Evolutionary conservation across 164 flowering plant genomes (phyloP).

Genomic region (Pachysandra terminalis): DNA sequence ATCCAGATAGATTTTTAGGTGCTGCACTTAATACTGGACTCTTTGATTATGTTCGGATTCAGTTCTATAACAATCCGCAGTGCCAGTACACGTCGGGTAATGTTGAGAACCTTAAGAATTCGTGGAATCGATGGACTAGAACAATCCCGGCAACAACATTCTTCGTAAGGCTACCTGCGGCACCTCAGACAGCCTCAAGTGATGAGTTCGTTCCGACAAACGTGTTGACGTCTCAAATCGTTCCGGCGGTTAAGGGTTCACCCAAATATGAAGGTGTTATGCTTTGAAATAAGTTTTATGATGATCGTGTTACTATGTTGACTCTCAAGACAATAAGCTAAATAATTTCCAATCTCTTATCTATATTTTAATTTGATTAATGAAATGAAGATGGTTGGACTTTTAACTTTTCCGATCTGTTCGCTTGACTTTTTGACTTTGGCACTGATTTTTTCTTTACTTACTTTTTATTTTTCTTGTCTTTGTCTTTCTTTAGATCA

Average conservation of each 20-base stretch:
- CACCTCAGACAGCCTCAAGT: constrained; percentile 19
- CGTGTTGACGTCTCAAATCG: constrained; percentile 4
- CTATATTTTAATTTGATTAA: too few relatives aligned
- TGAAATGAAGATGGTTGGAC: too few relatives aligned
- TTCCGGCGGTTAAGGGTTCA: constrained; percentile 12
- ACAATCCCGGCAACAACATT: constrained; percentile 8
- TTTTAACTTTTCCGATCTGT: too few relatives aligned
- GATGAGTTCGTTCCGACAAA: constrained; percentile 13
- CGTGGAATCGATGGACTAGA: constrained; percentile 24
- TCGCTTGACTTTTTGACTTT: too few relatives aligned
- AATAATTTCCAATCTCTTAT: too few relatives aligned
- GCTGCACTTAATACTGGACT: constrained; percentile 21
- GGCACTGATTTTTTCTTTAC: too few relatives aligned
- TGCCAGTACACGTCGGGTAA: constrained; percentile 19
- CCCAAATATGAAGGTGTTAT: constrained; percentile 20
- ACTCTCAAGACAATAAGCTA: too few relatives aligned
- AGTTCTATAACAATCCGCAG: constrained; percentile 29
- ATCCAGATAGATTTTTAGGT: constrained; percentile 20
- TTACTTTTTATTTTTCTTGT: too few relatives aligned
- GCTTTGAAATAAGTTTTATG: neutral
- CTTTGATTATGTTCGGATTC: constrained; percentile 28
- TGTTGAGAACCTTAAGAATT: constrained; percentile 1
- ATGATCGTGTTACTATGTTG: neutral
- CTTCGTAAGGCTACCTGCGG: constrained; percentile 27
- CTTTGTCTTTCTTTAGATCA: too few relatives aligned